These are phyloP conservation scores for Bjerkandera adusta DNA, from an alignment of 1,284 basidiomycete genomes.

Conservation along the genomic window DNA sequence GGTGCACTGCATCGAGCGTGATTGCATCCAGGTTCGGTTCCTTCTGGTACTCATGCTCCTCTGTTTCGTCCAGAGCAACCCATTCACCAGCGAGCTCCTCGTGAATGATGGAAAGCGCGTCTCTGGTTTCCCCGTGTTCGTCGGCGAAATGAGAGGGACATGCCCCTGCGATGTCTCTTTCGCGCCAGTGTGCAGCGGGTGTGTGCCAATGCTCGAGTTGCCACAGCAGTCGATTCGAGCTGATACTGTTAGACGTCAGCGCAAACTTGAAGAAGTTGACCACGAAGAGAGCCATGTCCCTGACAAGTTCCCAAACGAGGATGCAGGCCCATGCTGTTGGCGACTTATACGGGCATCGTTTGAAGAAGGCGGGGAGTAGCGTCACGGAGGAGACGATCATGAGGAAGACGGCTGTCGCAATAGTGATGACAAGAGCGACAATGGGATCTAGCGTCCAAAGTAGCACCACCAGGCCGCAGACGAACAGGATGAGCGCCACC, in stretches of 20 bases:
- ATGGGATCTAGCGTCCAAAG: constrained; percentile 1
- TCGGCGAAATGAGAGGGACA: neutral
- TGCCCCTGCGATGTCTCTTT: neutral
- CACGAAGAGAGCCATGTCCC: neutral
- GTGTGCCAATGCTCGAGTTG: neutral
- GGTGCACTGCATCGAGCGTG: neutral
- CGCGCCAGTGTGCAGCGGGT: neutral
- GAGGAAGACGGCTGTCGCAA: neutral
- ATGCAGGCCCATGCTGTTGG: neutral
- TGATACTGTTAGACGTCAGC: neutral
- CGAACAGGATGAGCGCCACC: constrained; percentile 1
- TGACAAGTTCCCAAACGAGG: neutral
- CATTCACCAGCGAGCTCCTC: neutral
- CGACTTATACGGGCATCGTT: constrained; percentile 6
- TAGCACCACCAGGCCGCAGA: neutral
- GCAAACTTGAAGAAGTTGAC: neutral
- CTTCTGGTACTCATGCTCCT: neutral
- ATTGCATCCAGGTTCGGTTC: neutral
- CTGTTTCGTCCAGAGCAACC: neutral
- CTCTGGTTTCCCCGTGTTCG: too few species aligned
- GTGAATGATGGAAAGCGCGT: too few species aligned
- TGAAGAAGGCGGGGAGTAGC: too few species aligned
- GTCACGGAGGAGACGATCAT: neutral
- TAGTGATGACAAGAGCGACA: neutral
- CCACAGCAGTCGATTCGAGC: neutral